Evolutionary conservation across 345 rosid species (phyloP), one percentile per base, ranked within the genome.

Genomic region (Pseudoturritis turrita): DNA sequence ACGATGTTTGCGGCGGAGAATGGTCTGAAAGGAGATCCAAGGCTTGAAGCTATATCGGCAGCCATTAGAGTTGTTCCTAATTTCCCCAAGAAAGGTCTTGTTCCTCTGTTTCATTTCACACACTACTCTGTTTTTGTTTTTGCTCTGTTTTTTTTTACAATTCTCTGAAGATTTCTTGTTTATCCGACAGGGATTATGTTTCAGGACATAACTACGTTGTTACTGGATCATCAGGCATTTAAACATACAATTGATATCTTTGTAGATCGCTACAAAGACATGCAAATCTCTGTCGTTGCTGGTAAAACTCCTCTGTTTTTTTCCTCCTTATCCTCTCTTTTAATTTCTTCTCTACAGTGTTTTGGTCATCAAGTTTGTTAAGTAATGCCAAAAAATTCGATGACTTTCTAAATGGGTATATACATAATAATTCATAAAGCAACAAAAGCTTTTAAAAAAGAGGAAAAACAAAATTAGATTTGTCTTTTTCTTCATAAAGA

Each of bases 181-280:
- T 65, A 23, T 33, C 13, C 25, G 54, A 39, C 54, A 89, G 97
- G 96, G 26, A 91, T 89, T 7, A 87, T 87, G 97, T 91, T 91
- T 75, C 94, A 87, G 50, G 97, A 91, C 70, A 85, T 91, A 59
- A 87, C 97, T 4, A 87, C 96, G 10, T 78, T 89, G 73, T 67
- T 91, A n/a, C 78, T 89, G 63, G 87, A 91, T 81, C 90, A 82
- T 58, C 83, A 81, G 72, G 93, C 91, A 4, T 89, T 91, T 77
- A 89, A 87, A 72, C 85, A 89, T 54, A 78, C 93, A 3, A 80
- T 89, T 62, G 96, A 91, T 73, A 79, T 89, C 77, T 89, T 91
- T 58, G 90, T 86, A 39, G 96, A 87, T 77, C 85, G 96, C 4
- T 91, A 91, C 75, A 86, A 77, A 65, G 87, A 88, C 61, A 86